Base-by-base conservation (phyloP, 108 stramenopile species). In the Fistulifera pelliculosa region DNA sequence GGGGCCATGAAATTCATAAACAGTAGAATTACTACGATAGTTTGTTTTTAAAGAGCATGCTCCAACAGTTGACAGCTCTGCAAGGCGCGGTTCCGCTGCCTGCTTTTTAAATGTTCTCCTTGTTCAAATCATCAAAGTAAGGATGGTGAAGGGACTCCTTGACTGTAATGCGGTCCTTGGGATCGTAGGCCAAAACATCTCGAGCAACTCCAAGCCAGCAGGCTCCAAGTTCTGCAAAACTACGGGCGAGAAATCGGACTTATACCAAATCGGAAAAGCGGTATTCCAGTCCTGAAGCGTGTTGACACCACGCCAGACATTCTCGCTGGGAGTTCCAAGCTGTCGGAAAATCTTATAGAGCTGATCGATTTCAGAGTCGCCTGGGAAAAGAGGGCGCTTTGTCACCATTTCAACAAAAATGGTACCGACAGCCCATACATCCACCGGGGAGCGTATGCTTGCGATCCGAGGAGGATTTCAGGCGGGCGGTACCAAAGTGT, bases 401-500 rank as follows among this genome's bases (percentile, higher is more conserved):
- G 90, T 94, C 31, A 88, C 92, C 96, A 98, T 96, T 65, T 99
- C 98, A 11, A 88, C 96, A 66, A 99, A 94, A 62, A 99, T 94
- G 52, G 93, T 88, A 22, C 96, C 98, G 55, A 97, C 73, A 49
- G 85, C 83, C 95, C 96, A 99, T 1, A 93, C 73, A 67, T 98
- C 98, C 42, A 98, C 88, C 8, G 91, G 90, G 95, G 90, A 14
- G 90, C 83, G 72, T 99, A 99, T 5, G 76, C 87, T 56, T 87
- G 82, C 10, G 76, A 78, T 38, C 96, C 96, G 12, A 96, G 73
- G 24, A 96, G 65, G 41, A 99, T 92, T 65, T 99, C 98, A 6
- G 98, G 96, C 11, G 96, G 93, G 13, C 98, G 89, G 70, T 99
- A 99, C 96, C 96, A 99, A 38, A 96, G 81, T 21, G 98, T 99